A percentile compares a stretch with the other conserved stretches of the same genome.
These are phyloP conservation scores for Selenicereus undatus DNA, from an alignment of 148 eudicot genomes.

Conservation along the genomic window DNA sequence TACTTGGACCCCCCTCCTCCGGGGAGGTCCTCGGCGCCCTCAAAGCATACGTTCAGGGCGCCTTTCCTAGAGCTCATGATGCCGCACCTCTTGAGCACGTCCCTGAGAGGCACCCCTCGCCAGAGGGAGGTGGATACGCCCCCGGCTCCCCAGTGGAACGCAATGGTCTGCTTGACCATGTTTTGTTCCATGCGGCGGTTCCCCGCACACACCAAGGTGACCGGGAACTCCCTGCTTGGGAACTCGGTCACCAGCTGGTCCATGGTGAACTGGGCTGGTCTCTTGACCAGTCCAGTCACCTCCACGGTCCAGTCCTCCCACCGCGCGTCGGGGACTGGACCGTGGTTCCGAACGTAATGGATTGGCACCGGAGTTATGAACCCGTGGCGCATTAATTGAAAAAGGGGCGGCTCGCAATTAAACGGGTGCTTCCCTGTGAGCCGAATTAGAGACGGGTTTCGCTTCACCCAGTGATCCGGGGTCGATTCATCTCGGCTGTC, in stretches of 20 bases:
- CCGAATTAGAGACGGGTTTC: slow-evolving; percentile 68
- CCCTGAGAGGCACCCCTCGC: slow-evolving; percentile 72
- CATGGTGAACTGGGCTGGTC: slow-evolving; percentile 58
- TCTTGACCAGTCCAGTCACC: slow-evolving; percentile 61
- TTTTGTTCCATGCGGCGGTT: slow-evolving; percentile 92
- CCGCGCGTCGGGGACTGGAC: slow-evolving; percentile 56
- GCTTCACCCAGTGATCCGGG: slow-evolving; percentile 76
- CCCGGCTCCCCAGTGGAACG: slow-evolving; percentile 95
- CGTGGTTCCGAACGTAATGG: slow-evolving; percentile 96
- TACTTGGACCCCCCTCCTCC: slow-evolving; percentile 98
- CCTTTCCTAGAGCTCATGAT: slow-evolving; percentile 46
- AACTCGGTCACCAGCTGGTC: slow-evolving; percentile 59
- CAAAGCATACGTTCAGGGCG: slow-evolving; percentile 78
- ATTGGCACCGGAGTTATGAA: slow-evolving; percentile 90
- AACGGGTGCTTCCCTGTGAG: slow-evolving; percentile 94
- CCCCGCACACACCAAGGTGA: slow-evolving; percentile 78
- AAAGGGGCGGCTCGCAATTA: slow-evolving; percentile 77
- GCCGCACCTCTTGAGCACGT: slow-evolving; percentile 62
- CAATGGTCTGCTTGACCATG: slow-evolving; percentile 71
- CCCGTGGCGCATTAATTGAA: slow-evolving; percentile 84
- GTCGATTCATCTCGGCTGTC: slow-evolving; percentile 70
- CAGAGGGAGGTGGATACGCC: slow-evolving; percentile 75
- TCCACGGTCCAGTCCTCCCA: slow-evolving; percentile 86
- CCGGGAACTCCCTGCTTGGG: slow-evolving; percentile 61
- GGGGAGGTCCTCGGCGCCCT: slow-evolving; percentile 90